Percentiles rank a stretch among this genome's conserved stretches.
These are phyloP conservation scores for Huntiella bhutanensis DNA, from an alignment of 2,329 filamentous ascomycete genomes.

Conservation along the genomic window DNA sequence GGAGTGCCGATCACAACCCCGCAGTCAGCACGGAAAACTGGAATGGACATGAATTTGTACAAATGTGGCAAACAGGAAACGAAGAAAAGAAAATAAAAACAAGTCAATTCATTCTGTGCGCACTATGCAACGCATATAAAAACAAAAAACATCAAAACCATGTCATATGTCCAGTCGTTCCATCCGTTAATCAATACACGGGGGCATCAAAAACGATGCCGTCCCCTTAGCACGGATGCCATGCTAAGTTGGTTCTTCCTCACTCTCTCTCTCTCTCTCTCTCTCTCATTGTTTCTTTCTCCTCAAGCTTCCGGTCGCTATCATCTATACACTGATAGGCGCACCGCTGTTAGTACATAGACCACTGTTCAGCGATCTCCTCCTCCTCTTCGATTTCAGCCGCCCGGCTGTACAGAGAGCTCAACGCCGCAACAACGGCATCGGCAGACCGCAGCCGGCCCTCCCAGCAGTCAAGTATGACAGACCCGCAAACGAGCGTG, in stretches of 20 bases:
- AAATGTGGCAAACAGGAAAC: not conserved
- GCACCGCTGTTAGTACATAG: constrained; percentile 11
- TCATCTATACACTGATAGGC: constrained; percentile 3
- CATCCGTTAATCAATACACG: constrained; percentile 11
- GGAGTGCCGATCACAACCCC: too few relatives aligned
- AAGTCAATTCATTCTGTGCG: constrained; percentile 8
- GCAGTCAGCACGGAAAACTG: too few relatives aligned
- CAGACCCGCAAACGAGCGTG: constrained; percentile 14
- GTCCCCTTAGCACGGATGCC: constrained; percentile 2
- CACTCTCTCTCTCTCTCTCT: not conserved
- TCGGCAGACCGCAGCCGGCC: constrained; percentile 10
- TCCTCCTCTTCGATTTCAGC: constrained; percentile 11
- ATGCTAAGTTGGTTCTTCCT: not conserved
- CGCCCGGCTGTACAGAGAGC: constrained; percentile 10
- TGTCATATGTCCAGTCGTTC: constrained; percentile 11
- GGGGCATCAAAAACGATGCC: constrained; percentile 1
- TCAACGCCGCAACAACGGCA: constrained; percentile 9
- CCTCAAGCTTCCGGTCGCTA: constrained; percentile 2
- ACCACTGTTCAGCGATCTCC: constrained; percentile 12
- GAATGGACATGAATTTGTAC: not conserved
- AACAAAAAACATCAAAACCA: constrained; percentile 5
- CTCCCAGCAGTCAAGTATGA: constrained; percentile 18
- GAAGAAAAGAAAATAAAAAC: constrained; percentile 2
- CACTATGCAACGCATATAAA: constrained; percentile 6
- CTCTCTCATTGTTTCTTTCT: not conserved